Evolutionary conservation across 192 early-diverging fungal species (phyloP), one percentile per base, ranked within the genome.

Genomic region (Backusella westeae): DNA sequence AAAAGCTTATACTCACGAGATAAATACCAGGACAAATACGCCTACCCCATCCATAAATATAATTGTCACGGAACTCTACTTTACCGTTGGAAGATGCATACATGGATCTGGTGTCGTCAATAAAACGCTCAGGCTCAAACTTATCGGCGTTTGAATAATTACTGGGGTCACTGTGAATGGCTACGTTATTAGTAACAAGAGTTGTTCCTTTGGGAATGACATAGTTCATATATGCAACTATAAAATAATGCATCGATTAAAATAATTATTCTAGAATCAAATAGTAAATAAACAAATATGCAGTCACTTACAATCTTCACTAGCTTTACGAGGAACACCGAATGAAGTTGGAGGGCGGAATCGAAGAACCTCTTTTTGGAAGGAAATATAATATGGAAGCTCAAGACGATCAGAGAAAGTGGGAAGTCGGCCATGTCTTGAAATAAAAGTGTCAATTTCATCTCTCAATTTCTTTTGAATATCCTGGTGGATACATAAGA

Each of bases 251-350:
- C 8, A 23, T 12, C 1, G 21, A 39, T 66, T 14, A 66, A 67
- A 29, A 3, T 2, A 32, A 35, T 19, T 6, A 17, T 12, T 67
- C 15, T 36, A 29, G 6, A 35, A 6, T 67, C 3, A 66, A 29
- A 14, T 67, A 6, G 19, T 19, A 10, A 6, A 42, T 17, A 15
- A 46, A 23, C 34, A 41, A 67, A 17, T 32, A 32, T 3, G 2
- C 34, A 44, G 78, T n/a, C 12, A 72, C 17, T 72, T 70, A 69
- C 69, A 41, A 56, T 78, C 76, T 53, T 67, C 19, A 2, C 29
- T 73, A n/a, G 79, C 12, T 12, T 36, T 21, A 73, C 73, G 76
- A 32, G 76, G 69, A 23, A 81, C 21, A 49, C 65, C 44, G 17
- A 81, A 44, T 29, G 49, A 29, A 38, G 21, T 65, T 0, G 66